A percentile compares a stretch with the other conserved stretches of the same genome.
Conservation (phyloP, 352 stramenopile species). For the Globisporangium paroecandrum region DNA sequence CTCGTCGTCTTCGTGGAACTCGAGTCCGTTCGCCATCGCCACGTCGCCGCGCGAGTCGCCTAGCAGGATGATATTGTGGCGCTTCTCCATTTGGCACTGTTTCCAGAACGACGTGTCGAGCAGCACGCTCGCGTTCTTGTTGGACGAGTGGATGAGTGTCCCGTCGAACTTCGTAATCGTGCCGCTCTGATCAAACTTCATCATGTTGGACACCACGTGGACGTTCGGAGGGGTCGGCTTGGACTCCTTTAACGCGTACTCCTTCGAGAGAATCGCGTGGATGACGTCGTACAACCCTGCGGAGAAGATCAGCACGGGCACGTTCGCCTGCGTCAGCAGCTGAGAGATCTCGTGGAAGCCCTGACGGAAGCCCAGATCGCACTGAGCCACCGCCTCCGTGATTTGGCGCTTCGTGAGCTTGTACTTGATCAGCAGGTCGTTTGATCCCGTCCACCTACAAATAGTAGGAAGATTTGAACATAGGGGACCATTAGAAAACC, state of each 20-base stretch:
- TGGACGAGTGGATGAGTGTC: slow-evolving; percentile 76
- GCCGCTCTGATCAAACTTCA: slow-evolving; percentile 56
- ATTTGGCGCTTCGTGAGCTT: slow-evolving; percentile 50
- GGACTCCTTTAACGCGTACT: slow-evolving; percentile 37
- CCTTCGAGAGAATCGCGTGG: slow-evolving; percentile 62
- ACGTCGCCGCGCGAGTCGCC: slow-evolving; percentile 69
- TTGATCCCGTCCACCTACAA: slow-evolving; percentile 38
- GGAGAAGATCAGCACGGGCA: slow-evolving; percentile 68
- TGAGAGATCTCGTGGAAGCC: slow-evolving; percentile 47
- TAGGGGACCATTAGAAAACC: too few species aligned
- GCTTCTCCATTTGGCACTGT: slow-evolving; percentile 65
- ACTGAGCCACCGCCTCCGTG: slow-evolving; percentile 37
- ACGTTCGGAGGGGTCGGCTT: slow-evolving; percentile 47
- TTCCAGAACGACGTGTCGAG: slow-evolving; percentile 65
- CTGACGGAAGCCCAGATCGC: slow-evolving; percentile 50
- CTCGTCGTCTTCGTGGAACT: slow-evolving; percentile 34
- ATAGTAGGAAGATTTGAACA: too few species aligned
- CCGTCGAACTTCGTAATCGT: slow-evolving; percentile 46
- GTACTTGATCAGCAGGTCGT: slow-evolving; percentile 54
- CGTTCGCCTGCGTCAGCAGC: slow-evolving; percentile 29
- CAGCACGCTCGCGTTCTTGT: slow-evolving; percentile 75
- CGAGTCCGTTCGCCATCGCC: slow-evolving; percentile 44
- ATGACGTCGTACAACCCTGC: slow-evolving; percentile 78
- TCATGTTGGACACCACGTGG: slow-evolving; percentile 83
- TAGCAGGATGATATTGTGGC: slow-evolving; percentile 70